Evolutionary conservation across 179 eudicot genomes (phyloP).

Genomic region (Beta lomatogona): DNA sequence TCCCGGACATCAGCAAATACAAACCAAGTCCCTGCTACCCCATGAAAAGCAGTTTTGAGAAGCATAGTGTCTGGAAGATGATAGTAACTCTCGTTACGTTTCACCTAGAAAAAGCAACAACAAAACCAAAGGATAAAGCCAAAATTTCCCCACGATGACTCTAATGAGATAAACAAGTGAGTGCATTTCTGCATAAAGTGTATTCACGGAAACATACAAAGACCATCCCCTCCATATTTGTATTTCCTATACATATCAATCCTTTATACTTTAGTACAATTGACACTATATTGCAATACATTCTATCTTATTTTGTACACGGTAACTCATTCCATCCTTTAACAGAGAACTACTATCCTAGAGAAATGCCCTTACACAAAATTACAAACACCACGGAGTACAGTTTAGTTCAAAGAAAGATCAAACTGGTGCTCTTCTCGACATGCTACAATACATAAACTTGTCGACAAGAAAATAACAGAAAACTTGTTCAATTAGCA

Average conservation of each 20-base stretch:
- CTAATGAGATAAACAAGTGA: not conserved
- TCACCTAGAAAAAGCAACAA: slow-evolving; percentile 44
- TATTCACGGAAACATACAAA: not conserved
- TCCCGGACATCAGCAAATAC: slow-evolving; percentile 42
- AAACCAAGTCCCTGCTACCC: slow-evolving; percentile 45
- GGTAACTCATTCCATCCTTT: not conserved
- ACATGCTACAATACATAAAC: not conserved
- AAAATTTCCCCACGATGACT: not conserved
- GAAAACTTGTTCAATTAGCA: not conserved
- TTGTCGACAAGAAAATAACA: not conserved
- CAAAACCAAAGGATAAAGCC: not conserved
- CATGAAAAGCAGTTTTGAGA: slow-evolving; percentile 52
- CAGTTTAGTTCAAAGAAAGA: too few species aligned
- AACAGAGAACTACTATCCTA: not conserved
- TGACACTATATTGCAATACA: not conserved
- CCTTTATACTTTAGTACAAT: not conserved
- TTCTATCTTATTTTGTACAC: not conserved
- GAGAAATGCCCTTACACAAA: not conserved
- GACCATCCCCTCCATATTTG: not conserved
- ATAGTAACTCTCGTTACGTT: slow-evolving; percentile 50
- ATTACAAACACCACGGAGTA: not conserved
- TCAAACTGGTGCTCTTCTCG: not conserved
- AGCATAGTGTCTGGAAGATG: slow-evolving; percentile 60
- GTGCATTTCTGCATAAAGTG: not conserved
- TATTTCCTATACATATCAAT: not conserved